These are phyloP conservation scores for Linderniella brevidens DNA, from an alignment of 257 asterid species.

Conservation along the genomic window DNA sequence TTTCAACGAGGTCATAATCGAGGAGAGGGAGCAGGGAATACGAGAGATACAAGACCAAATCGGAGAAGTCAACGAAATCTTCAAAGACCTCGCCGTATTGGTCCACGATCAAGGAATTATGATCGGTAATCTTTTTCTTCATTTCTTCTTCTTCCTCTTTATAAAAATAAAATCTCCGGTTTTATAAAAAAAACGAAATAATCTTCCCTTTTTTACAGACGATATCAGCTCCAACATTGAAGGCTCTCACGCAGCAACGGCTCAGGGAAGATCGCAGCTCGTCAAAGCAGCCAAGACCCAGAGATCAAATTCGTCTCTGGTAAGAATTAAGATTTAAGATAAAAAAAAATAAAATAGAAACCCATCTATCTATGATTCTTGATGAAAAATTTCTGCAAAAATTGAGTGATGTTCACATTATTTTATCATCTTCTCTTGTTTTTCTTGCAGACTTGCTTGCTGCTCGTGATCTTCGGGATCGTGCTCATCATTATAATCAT, in stretches of 20 bases:
- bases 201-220: constrained; percentile 26
- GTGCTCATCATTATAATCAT: constrained; percentile 62
- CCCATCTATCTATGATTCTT: too few species aligned
- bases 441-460: constrained; percentile 59
- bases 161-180: background rate
- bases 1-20: constrained; percentile 82
- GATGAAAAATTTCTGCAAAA: too few species aligned
- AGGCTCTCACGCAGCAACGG: constrained; percentile 74
- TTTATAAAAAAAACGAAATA: too few species aligned
- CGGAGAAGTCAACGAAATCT: constrained; percentile 89
- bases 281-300: constrained; percentile 83
- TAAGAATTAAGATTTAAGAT: constrained; percentile 18
- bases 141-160: too few species aligned
- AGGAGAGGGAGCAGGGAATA: constrained; percentile 91
- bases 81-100: constrained; percentile 81
- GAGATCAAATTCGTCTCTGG: constrained; percentile 81
- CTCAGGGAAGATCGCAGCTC: constrained; percentile 70
- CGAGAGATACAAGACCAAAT: constrained; percentile 88
- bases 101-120: constrained; percentile 90
- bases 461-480: constrained; percentile 72
- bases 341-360: too few species aligned
- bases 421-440: too few species aligned
- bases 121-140: constrained; percentile 39
- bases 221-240: constrained; percentile 76
- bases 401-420: too few species aligned